phyloP scores from a whole-genome alignment of 2,329 filamentous ascomycete genomes.

The Diplodia mutila region DNA sequence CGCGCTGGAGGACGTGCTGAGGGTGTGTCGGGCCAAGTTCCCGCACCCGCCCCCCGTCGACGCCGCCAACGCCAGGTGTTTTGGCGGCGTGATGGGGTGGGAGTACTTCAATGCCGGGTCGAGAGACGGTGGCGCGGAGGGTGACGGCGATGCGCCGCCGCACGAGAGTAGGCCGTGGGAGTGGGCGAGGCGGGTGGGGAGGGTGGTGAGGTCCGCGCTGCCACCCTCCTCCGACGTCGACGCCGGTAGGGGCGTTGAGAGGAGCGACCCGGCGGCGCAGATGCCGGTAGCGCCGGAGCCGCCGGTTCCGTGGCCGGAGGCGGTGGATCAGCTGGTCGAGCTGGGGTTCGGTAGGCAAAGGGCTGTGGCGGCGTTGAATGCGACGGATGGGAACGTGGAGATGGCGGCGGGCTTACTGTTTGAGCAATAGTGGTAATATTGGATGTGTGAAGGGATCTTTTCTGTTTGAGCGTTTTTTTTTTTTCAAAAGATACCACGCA shows the following conservation, averaged over 20 bases:
- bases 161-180: conserved; percentile 65
- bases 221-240: conserved; percentile 29
- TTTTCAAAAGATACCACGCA: neutral
- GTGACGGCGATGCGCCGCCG: conserved; percentile 57
- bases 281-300: conserved; percentile 39
- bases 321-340: conserved; percentile 49
- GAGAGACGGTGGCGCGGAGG: conserved; percentile 31
- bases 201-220: conserved; percentile 39
- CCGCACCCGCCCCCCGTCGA: conserved; percentile 31
- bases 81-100: conserved; percentile 93
- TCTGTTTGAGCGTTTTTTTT: too few species aligned
- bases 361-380: conserved; percentile 53
- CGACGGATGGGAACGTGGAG: conserved; percentile 54
- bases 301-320: conserved; percentile 46
- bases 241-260: conserved; percentile 28
- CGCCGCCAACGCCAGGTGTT: conserved; percentile 41
- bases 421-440: conserved; percentile 35
- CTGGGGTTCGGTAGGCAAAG: conserved; percentile 51
- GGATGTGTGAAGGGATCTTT: too few species aligned
- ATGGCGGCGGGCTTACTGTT: conserved; percentile 54
- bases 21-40: conserved; percentile 59
- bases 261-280: neutral
- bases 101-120: conserved; percentile 81
- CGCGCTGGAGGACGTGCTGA: conserved; percentile 60
- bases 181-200: conserved; percentile 73